phyloP scores from a whole-genome alignment of 257 asterid genomes.

The Scutellaria baicalensis region DNA sequence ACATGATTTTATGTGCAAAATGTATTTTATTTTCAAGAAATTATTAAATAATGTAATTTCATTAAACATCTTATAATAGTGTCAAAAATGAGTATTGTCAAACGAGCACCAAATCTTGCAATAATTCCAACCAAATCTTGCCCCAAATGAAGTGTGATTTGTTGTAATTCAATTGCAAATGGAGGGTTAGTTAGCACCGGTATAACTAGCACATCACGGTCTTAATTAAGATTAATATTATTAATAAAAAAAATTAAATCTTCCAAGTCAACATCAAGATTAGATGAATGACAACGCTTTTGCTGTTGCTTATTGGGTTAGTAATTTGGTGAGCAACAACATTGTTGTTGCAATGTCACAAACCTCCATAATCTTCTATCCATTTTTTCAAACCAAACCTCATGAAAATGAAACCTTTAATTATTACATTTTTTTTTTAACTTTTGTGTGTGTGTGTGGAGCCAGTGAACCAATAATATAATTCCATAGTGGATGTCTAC shows the following conservation, averaged over 20 bases:
- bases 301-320: conserved; percentile 20
- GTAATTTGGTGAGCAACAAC: conserved; percentile 33
- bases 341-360: conserved; percentile 32
- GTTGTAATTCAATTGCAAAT: neutral
- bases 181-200: neutral
- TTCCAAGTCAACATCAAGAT: conserved; percentile 13
- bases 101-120: neutral
- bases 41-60: no score
- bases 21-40: no score
- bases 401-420: neutral
- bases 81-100: no score
- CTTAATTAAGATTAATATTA: no score
- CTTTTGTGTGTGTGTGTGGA: no score
- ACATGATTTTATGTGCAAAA: no score
- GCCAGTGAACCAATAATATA: no score
- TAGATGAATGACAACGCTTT: conserved; percentile 12
- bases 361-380: conserved; percentile 7
- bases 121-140: neutral
- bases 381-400: neutral
- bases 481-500: no score
- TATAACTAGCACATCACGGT: neutral
- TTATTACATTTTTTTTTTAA: no score
- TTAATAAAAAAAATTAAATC: neutral
- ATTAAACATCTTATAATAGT: no score
- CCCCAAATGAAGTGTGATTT: neutral